Base-by-base conservation (phyloP, 768 basidiomycete genomes). In the Lyophyllum atratum region DNA sequence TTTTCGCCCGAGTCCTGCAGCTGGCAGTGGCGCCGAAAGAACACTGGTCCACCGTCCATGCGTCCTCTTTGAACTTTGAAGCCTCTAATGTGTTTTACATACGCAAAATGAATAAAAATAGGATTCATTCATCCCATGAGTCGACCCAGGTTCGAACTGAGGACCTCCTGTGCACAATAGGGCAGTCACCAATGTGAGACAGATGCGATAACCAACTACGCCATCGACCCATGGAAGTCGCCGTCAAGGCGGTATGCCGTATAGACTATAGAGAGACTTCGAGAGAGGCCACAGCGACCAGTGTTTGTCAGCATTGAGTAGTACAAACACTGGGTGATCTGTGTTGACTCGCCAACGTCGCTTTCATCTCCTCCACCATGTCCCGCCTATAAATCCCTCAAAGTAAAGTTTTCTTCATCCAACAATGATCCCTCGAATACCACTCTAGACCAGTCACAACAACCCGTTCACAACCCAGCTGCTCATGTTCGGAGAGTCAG, bases 401-500 rank as follows among this genome's bases (percentile, higher is more conserved):
- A 28, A 26, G n/a, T 40, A 28, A 26, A 37, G 33, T 14, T 4
- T 24, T 46, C 24, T 14, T 47, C 34, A 24, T 42, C 28, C 45
- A 51, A 66, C 67, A 59, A 72, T 72, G 71, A 66, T 68, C 26
- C 68, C 68, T 65, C 71, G 67, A 71, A 71, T 71, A 71, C 60
- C 60, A 17, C n/a, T 14, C 24, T 62, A 56, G 29, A 46, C 42
- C 22, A 52, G 28, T 37, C 39, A 40, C 9, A 33, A 1, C 49
- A 3, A 33, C 24, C 34, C 33, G 37, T 2, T 14, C 4, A 33
- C 25, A 42, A 11, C n/a, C 28, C 10, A 31, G n/a, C n/a, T 15
- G 11, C 21, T n/a, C 43, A 92, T 93, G 90, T 92, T 92, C 65
- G 89, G 90, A 46, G 92, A 93, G 80, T 84, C 83, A 54, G 87